Evolutionary conservation across 2,329 filamentous ascomycete species (phyloP), one percentile per base, ranked within the genome.

Genomic region (Basipetospora chlamydospora): DNA sequence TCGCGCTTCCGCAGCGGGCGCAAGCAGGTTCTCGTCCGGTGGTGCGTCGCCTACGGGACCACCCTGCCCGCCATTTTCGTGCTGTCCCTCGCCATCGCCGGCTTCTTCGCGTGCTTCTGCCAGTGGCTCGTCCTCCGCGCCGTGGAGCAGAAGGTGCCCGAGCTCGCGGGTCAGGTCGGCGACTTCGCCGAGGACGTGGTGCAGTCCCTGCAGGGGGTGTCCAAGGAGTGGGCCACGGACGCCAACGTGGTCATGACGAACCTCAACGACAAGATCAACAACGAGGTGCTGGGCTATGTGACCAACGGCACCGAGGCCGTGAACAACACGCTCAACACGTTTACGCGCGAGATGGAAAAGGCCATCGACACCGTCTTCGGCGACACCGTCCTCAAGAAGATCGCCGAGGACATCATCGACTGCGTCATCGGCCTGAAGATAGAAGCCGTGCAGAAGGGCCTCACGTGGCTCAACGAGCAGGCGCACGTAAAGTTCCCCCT

Each of bases 391-490:
- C 76, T 94, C 29, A 71, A 85, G 44, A 72, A 78, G 20, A 82
- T 86, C 0, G 77, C 94, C 49, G 67, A 75, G 49, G 79, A 83
- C 29, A 74, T 95, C 23, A 69, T 95, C 43, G 72, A 83, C 51
- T 96, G 90, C 51, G 66, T 96, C n/a, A 74, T 96, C 44, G 75
- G 79, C 6, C 67, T 93, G 50, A 96, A 96, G 63, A 69, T 96
- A 43, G 75, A 82, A 45, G 72, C 77, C 16, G 74, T 98, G 44
- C 75, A 96, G 54, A 79, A 81, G 50, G 90, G 81, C 10, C 67
- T 96, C n/a, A 93, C 83, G 1, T 98, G 88, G 88, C 81, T 94
- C 9, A 73, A 82, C 48, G 79, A 96, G 46, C 64, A 96, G 52
- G 85, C 90, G 3, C 73, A 90, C 42, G 70, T 98, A 47, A 64